A percentile compares a stretch with the other conserved stretches of the same genome.
These are phyloP conservation scores for Biscutella laevigata DNA, from an alignment of 441 rosid genomes.

Conservation along the genomic window DNA sequence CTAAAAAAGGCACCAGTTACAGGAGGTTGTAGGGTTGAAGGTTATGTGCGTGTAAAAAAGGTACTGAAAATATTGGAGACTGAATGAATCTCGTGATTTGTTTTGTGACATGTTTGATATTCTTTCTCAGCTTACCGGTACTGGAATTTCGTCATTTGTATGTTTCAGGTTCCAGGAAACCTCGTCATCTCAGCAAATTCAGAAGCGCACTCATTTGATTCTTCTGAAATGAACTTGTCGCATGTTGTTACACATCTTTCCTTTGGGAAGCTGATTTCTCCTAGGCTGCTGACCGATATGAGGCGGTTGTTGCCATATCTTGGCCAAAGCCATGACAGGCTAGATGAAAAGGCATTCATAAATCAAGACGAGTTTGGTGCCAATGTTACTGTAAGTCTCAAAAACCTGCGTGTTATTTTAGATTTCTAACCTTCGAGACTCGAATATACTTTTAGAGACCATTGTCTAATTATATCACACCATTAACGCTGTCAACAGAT, in stretches of 20 bases:
- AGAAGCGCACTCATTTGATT: slow-evolving; percentile 84
- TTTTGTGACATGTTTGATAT: background rate
- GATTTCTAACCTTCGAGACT: background rate
- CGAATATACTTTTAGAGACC: background rate
- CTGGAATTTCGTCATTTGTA: slow-evolving; percentile 3
- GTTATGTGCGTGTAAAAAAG: slow-evolving; percentile 95
- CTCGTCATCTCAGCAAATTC: slow-evolving; percentile 86
- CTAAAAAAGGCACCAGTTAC: slow-evolving; percentile 76
- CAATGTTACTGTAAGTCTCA: slow-evolving; percentile 84
- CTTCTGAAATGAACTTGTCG: slow-evolving; percentile 90
- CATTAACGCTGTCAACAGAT: slow-evolving; percentile 40
- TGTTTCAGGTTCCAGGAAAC: slow-evolving; percentile 87
- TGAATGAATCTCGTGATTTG: background rate
- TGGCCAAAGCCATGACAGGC: slow-evolving; percentile 77
- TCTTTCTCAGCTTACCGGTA: background rate
- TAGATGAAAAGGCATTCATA: slow-evolving; percentile 70
- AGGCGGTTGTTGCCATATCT: slow-evolving; percentile 65
- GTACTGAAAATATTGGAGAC: slow-evolving; percentile 26
- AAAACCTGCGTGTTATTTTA: background rate
- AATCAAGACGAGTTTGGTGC: slow-evolving; percentile 69
- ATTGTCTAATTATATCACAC: background rate
- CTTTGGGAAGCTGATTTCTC: slow-evolving; percentile 61
- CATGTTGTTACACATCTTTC: slow-evolving; percentile 82
- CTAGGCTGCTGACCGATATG: slow-evolving; percentile 51
- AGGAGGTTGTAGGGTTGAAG: slow-evolving; percentile 98